A percentile compares a stretch with the other conserved stretches of the same genome.
Conservation (phyloP, 257 asterid genomes). For the Orobanche coerulescens region DNA sequence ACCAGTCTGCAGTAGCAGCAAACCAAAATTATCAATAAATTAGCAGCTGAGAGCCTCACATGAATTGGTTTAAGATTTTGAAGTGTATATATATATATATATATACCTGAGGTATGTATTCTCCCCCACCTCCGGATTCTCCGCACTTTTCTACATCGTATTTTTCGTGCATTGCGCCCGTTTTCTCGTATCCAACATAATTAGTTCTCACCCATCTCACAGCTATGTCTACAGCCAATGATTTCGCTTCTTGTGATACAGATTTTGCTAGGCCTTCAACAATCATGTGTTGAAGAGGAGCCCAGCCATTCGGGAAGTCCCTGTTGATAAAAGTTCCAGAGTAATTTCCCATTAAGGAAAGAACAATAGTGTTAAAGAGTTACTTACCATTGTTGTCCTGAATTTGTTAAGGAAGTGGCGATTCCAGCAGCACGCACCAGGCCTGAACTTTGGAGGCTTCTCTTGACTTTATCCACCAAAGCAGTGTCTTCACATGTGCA, state of each 20-base stretch:
- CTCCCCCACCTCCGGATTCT: slow-evolving; percentile 81
- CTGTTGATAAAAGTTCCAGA: slow-evolving; percentile 22
- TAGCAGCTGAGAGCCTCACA: too few species aligned
- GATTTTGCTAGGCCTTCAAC: slow-evolving; percentile 67
- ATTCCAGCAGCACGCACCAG: slow-evolving; percentile 65
- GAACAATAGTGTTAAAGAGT: background rate
- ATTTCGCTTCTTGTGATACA: slow-evolving; percentile 39
- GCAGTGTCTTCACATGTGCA: slow-evolving; percentile 34
- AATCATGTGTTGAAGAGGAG: slow-evolving; percentile 88
- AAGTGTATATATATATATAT: too few species aligned
- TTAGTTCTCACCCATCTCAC: slow-evolving; percentile 75
- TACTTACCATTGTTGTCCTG: slow-evolving; percentile 87
- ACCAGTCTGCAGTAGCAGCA: slow-evolving; percentile 98
- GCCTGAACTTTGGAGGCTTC: slow-evolving; percentile 57
- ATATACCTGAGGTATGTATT: slow-evolving; percentile 83
- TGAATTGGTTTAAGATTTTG: too few species aligned
- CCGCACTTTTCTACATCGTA: slow-evolving; percentile 76
- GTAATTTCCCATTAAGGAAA: background rate
- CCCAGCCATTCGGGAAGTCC: slow-evolving; percentile 99
- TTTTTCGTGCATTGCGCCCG: slow-evolving; percentile 83
- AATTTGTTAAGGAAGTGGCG: slow-evolving; percentile 60
- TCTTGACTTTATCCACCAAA: slow-evolving; percentile 42
- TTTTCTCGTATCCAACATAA: slow-evolving; percentile 52
- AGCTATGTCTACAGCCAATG: slow-evolving; percentile 53
- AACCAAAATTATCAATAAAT: too few species aligned